Base-by-base conservation (phyloP, 371 early-diverging fungal genomes). In the Coemansia sp. region DNA sequence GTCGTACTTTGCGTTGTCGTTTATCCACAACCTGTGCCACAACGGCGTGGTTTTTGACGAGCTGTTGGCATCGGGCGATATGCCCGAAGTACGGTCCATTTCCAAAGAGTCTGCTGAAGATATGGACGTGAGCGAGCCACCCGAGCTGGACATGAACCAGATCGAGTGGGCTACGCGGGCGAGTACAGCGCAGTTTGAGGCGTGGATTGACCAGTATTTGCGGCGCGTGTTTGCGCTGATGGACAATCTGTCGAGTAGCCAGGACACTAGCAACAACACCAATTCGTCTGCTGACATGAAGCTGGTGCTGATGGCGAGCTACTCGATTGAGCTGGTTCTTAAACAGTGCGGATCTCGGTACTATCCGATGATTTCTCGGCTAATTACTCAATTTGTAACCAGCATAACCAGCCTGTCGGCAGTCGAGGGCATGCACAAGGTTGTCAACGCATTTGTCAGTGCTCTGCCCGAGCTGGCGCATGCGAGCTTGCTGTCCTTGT, bases 191-290 rank as follows among this genome's bases (percentile, higher is more conserved):
- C 88, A 86, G 59, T 94, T 94, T 78, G 94, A 93, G 62, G 88
- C 89, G 33, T 95, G 94, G 94, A 73, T 93, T n/a, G 84, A 89
- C 48, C 88, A 90, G 70, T 93, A 90, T 62, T 77, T 93, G 73
- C 86, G 89, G n/a, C 82, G 93, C 11, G 83, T 90, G 1, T 92
- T 93, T 62, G 83, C 83, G 12, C 84, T 94, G 65, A 90, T 91
- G 14, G 75, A 73, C 69, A 78, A 78, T 61, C 47, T 78, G 56
- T 73, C 78, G 14, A 74, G 69, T 57, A 71, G 75, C 53, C 65
- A 69, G n/a, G 78, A 78, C n/a, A 62, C 62, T 16, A 63, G 21
- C 47, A 57, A 53, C 33, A 11, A 62, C 21, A 51, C 75, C 9
- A 30, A 12, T 18, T 30, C 21, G 23, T 65, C 69, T 7, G 20